phyloP scores from a whole-genome alignment of 371 early-diverging fungal genomes.

The Dichotomocladium elegans region DNA sequence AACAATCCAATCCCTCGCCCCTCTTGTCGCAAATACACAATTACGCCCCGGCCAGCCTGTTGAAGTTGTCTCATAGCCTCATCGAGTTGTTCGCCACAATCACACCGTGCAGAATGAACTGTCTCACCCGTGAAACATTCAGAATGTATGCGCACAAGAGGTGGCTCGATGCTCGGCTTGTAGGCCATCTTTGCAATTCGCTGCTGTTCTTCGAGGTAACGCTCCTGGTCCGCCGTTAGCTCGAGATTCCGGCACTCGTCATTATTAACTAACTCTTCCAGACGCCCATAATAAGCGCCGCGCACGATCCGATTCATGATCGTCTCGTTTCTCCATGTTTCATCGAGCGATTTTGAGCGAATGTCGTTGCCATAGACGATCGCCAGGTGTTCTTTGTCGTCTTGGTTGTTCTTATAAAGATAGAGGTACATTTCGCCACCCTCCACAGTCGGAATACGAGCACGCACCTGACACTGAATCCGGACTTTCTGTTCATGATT shows the following conservation, averaged over 20 bases:
- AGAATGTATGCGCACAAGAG: slow-evolving; percentile 91
- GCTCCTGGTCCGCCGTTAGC: slow-evolving; percentile 30
- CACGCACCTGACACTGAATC: slow-evolving; percentile 72
- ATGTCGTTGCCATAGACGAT: slow-evolving; percentile 87
- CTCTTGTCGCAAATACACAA: slow-evolving; percentile 94
- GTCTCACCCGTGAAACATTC: slow-evolving; percentile 98
- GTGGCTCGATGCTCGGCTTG: slow-evolving; percentile 32
- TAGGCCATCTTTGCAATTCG: slow-evolving; percentile 26
- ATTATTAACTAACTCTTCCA: slow-evolving; percentile 48
- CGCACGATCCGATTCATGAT: slow-evolving; percentile 75
- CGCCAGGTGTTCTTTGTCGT: slow-evolving; percentile 90
- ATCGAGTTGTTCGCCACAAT: slow-evolving; percentile 94
- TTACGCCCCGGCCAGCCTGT: slow-evolving; percentile 78
- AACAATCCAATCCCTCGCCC: slow-evolving; percentile 93
- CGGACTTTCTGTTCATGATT: slow-evolving; percentile 17
- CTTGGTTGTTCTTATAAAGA: slow-evolving; percentile 80
- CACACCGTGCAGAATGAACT: slow-evolving; percentile 88
- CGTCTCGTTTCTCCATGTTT: slow-evolving; percentile 63
- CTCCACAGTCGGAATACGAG: slow-evolving; percentile 82
- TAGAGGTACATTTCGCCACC: slow-evolving; percentile 83
- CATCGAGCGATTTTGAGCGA: slow-evolving; percentile 66
- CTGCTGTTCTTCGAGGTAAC: slow-evolving; percentile 38
- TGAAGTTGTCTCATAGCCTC: slow-evolving; percentile 90
- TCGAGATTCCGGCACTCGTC: slow-evolving; percentile 33
- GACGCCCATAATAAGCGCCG: slow-evolving; percentile 70